Evolutionary conservation across 352 stramenopile genomes (phyloP).

Genomic region (Globisporangium sylvaticum): DNA sequence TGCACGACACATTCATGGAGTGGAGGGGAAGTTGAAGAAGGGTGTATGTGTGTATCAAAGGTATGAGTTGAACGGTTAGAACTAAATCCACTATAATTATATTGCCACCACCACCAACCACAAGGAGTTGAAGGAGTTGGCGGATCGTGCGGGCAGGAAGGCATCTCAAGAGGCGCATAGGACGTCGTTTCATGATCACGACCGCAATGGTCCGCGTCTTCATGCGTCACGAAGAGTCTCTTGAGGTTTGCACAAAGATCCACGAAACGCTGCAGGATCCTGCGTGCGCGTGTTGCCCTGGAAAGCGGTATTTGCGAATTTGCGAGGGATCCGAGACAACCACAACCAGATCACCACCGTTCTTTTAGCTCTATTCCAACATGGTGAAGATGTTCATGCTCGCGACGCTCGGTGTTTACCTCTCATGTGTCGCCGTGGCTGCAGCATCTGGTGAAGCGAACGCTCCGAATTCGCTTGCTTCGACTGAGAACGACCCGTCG

Average conservation of each 20-base stretch:
- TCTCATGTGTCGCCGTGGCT: background rate
- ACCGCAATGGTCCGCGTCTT: background rate
- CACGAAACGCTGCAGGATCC: background rate
- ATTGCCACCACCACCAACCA: background rate
- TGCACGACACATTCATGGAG: background rate
- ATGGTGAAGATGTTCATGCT: slow-evolving; percentile 6
- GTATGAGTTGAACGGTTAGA: slow-evolving; percentile 12
- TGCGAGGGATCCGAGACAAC: background rate
- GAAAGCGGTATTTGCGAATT: background rate
- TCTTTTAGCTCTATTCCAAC: background rate
- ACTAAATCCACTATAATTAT: slow-evolving; percentile 13
- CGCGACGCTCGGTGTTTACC: background rate
- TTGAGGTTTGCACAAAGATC: background rate
- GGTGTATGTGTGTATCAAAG: slow-evolving; percentile 8
- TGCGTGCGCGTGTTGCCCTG: background rate
- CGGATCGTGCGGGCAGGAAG: background rate
- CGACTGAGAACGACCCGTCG: background rate
- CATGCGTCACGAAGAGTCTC: background rate
- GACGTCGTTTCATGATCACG: background rate
- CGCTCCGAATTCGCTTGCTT: background rate
- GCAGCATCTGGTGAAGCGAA: background rate
- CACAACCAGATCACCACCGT: background rate
- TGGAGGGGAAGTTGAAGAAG: background rate
- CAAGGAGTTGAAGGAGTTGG: background rate
- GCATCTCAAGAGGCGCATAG: background rate